Evolutionary conservation across 139 green algal genomes (phyloP).

Genomic region (Chlamydomonas schloesseri): DNA sequence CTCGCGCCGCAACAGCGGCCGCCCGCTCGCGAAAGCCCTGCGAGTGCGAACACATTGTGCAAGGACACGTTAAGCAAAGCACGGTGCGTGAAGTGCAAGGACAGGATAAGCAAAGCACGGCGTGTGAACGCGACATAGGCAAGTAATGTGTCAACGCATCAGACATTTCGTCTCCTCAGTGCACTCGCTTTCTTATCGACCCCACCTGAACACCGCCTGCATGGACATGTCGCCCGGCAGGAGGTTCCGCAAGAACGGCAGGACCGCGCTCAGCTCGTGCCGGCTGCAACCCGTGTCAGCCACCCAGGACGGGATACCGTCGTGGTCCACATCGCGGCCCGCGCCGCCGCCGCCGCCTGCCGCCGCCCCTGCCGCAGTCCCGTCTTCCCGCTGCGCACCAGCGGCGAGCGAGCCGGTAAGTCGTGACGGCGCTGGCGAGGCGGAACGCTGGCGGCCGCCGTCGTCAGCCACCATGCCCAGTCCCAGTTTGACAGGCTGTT

Average conservation of each 20-base stretch:
- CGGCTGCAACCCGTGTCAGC: conserved; percentile 16
- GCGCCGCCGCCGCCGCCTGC: not conserved
- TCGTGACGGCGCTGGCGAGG: conserved; percentile 14
- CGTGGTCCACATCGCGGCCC: no score
- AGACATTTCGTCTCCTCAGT: no score
- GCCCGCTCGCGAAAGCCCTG: conserved; percentile 37
- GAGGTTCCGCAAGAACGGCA: conserved; percentile 25
- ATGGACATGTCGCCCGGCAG: conserved; percentile 37
- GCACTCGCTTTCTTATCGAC: no score
- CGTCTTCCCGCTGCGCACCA: not conserved
- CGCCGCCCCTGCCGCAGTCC: not conserved
- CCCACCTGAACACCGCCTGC: conserved; percentile 30
- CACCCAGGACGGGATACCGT: not conserved
- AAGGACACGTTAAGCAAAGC: no score
- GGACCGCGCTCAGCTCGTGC: not conserved
- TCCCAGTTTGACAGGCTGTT: conserved; percentile 18
- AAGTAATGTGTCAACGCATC: no score
- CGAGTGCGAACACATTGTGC: no score
- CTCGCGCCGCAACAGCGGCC: conserved; percentile 32
- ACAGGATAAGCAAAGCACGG: no score
- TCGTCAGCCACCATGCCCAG: conserved; percentile 17
- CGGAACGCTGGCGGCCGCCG: not conserved
- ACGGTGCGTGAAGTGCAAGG: no score
- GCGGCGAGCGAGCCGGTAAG: conserved; percentile 2
- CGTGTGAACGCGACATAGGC: no score